A percentile compares a stretch with the other conserved stretches of the same genome.
phyloP scores from a whole-genome alignment of 1,284 basidiomycete species.

The Microbotryomycetes sp. region DNA sequence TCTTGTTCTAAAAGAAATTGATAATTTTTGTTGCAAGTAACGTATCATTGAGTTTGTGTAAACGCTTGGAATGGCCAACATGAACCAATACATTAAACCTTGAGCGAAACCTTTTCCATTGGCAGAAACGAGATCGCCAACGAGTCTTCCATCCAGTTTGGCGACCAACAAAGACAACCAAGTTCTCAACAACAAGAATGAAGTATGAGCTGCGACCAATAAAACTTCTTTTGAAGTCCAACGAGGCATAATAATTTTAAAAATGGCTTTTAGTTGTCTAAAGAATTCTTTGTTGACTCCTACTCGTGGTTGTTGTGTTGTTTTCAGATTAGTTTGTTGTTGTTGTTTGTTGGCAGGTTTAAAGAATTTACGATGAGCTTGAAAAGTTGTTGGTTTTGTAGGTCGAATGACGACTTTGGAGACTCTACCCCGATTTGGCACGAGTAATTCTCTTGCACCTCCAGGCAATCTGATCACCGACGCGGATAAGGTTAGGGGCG shows the following conservation, averaged over 20 bases:
- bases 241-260: slow-evolving; percentile 65
- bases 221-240: slow-evolving; percentile 66
- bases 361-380: slow-evolving; percentile 38
- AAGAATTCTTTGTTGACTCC: slow-evolving; percentile 74
- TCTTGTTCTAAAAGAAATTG: slow-evolving; percentile 74
- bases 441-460: slow-evolving; percentile 35
- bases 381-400: slow-evolving; percentile 40
- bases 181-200: slow-evolving; percentile 80
- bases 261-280: slow-evolving; percentile 66
- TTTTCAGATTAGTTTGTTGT: not conserved
- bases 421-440: slow-evolving; percentile 34
- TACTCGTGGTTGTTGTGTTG: slow-evolving; percentile 36
- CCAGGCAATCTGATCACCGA: slow-evolving; percentile 24
- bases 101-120: slow-evolving; percentile 76
- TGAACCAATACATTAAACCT: slow-evolving; percentile 82
- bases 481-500: too few species aligned
- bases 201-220: slow-evolving; percentile 71
- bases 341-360: slow-evolving; percentile 1
- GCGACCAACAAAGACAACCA: slow-evolving; percentile 82
- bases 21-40: slow-evolving; percentile 83
- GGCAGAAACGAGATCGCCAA: slow-evolving; percentile 79
- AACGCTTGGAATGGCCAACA: slow-evolving; percentile 82
- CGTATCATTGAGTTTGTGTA: slow-evolving; percentile 84
- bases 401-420: slow-evolving; percentile 42
- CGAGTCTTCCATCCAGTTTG: slow-evolving; percentile 80